These are phyloP conservation scores for Linderniella brevidens DNA, from an alignment of 257 asterid species.

Conservation along the genomic window DNA sequence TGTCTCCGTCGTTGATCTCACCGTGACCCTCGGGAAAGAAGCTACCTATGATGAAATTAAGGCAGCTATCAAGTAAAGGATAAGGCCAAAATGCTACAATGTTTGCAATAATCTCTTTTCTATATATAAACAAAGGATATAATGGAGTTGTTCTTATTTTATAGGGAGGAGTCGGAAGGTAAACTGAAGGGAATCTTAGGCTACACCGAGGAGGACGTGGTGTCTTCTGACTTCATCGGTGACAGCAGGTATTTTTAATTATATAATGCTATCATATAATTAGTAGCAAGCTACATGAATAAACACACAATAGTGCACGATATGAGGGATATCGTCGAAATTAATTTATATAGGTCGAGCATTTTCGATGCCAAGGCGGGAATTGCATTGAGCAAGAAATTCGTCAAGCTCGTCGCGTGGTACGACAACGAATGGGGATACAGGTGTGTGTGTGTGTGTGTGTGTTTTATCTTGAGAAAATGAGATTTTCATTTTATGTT, in stretches of 20 bases:
- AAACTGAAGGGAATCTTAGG: slow-evolving; percentile 76
- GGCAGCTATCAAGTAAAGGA: slow-evolving; percentile 73
- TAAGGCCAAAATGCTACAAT: slow-evolving; percentile 5
- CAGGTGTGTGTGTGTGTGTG: slow-evolving; percentile 31
- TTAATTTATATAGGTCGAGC: slow-evolving; percentile 71
- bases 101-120: neutral
- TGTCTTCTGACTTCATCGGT: slow-evolving; percentile 78
- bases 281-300: too few species aligned
- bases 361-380: slow-evolving; percentile 91
- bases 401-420: slow-evolving; percentile 73
- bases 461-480: too few species aligned
- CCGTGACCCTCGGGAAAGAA: slow-evolving; percentile 55
- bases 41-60: slow-evolving; percentile 73
- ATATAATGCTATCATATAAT: too few species aligned
- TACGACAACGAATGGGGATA: slow-evolving; percentile 92
- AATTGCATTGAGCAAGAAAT: slow-evolving; percentile 53
- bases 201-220: slow-evolving; percentile 83
- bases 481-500: too few species aligned
- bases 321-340: slow-evolving; percentile 4
- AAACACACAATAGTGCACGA: too few species aligned
- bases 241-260: slow-evolving; percentile 57
- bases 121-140: neutral
- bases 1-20: slow-evolving; percentile 81
- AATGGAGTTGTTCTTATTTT: neutral
- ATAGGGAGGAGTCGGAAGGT: slow-evolving; percentile 75